Conservation (phyloP, 257 asterid species). For the Solanum neorickii region DNA sequence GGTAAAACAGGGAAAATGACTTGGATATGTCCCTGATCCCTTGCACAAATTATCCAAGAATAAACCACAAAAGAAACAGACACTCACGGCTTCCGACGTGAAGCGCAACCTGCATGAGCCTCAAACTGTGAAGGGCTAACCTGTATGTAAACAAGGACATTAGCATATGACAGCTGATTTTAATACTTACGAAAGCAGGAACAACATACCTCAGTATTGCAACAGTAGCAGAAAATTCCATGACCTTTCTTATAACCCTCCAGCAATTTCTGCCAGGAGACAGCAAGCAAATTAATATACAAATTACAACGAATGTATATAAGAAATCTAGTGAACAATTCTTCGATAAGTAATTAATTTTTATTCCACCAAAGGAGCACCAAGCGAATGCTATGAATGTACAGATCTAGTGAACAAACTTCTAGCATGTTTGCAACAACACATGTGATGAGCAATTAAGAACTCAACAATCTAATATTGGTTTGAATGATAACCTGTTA, state of each 20-base stretch:
- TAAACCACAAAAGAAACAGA: neutral
- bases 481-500: constrained; percentile 24
- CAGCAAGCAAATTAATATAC: neutral
- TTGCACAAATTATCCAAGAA: neutral
- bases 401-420: neutral
- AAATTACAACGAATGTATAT: neutral
- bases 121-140: constrained; percentile 93
- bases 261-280: constrained; percentile 37
- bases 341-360: neutral
- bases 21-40: neutral
- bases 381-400: neutral
- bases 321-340: neutral
- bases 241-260: constrained; percentile 54
- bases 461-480: neutral
- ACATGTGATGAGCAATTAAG: neutral
- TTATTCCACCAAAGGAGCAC: neutral
- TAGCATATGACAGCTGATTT: neutral
- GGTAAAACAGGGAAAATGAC: neutral
- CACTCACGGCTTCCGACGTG: constrained; percentile 93
- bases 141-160: constrained; percentile 16
- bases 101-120: constrained; percentile 85
- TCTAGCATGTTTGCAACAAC: neutral
- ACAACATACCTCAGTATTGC: constrained; percentile 51
- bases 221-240: constrained; percentile 61
- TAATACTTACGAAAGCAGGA: neutral